Base-by-base conservation (phyloP, 2,329 filamentous ascomycete species). In the Ilyonectria mors-panacis region DNA sequence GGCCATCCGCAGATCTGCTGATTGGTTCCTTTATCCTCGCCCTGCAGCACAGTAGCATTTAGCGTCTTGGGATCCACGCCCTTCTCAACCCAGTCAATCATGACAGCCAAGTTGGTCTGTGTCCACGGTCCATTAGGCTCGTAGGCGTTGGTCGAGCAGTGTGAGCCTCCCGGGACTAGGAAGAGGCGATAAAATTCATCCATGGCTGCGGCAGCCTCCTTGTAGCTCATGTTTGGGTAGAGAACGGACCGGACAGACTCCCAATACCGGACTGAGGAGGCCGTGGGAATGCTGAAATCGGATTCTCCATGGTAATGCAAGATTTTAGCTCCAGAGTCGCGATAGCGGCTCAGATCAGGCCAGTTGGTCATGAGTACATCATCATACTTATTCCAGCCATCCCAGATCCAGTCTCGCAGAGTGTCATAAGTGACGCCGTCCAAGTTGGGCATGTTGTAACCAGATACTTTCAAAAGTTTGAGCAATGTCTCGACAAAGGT, bases 291-390 rank as follows among this genome's bases (percentile, higher is more conserved):
- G 13, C 55, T 58, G 10, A 58, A 58, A 8, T 58, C 55, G 3
- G 55, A 58, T 28, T 58, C 55, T 58, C 55, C 55, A 19, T 58
- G 55, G n/a, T 58, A 58, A 23, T 58, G 55, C n/a, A 58, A 8
- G 39, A 58, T 35, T 21, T 58, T 58, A 30, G 55, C 55, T 13
- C 55, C 55, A 58, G 55, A 45, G 39, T 58, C 55, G 17, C 55
- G 55, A 26, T 58, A 58, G 39, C 45, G 28, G 39, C 39, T 58
- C n/a, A 58, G 39, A 15, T 58, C 55, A n/a, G 55, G 55, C 55
- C 55, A 58, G 55, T 58, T 58, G 39, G 55, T 58, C 55, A 58
- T 58, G 8, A 58, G 39, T 2, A 58, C 55, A 19, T 58, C 55
- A 9, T 58, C 47, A 28, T 58, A 58, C 42, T 33, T 47, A 23